phyloP scores from a whole-genome alignment of 1,284 basidiomycete genomes.

The Mycosarcoma maydis region DNA sequence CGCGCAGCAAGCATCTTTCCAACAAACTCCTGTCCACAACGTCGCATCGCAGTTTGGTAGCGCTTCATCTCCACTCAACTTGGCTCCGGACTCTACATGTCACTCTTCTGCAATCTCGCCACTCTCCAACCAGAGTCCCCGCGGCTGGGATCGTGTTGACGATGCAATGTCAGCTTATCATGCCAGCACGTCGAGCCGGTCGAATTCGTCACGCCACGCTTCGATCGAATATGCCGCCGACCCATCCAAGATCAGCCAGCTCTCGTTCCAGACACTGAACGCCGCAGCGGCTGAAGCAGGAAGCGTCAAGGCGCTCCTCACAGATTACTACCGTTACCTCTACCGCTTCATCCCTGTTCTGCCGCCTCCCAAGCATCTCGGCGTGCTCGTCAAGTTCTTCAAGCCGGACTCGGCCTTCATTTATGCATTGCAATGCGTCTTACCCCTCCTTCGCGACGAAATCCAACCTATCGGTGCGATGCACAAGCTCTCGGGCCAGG shows the following conservation, averaged over 20 bases:
- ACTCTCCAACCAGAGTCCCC: conserved; percentile 12
- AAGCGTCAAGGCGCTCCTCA: conserved; percentile 36
- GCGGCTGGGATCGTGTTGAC: conserved; percentile 7
- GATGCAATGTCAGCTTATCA: conserved; percentile 28
- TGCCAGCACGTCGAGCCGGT: conserved; percentile 18
- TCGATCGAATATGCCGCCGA: conserved; percentile 18
- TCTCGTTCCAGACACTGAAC: conserved; percentile 22
- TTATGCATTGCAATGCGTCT: conserved; percentile 52
- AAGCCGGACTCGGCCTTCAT: conserved; percentile 53
- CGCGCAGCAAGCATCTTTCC: neutral
- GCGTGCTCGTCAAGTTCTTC: conserved; percentile 37
- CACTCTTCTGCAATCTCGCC: conserved; percentile 15
- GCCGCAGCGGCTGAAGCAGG: conserved; percentile 31
- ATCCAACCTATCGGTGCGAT: conserved; percentile 45
- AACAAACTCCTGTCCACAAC: conserved; percentile 1
- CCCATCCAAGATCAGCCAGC: conserved; percentile 15
- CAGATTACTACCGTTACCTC: conserved; percentile 59
- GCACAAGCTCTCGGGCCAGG: conserved; percentile 39
- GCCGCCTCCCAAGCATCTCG: conserved; percentile 46
- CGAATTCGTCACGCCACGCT: conserved; percentile 17
- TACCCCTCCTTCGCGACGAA: conserved; percentile 54
- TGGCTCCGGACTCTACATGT: conserved; percentile 3
- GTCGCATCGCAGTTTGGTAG: neutral
- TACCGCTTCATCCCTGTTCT: conserved; percentile 61
- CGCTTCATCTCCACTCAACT: neutral